phyloP scores from a whole-genome alignment of 768 basidiomycete genomes.

The Mycena polygramma region DNA sequence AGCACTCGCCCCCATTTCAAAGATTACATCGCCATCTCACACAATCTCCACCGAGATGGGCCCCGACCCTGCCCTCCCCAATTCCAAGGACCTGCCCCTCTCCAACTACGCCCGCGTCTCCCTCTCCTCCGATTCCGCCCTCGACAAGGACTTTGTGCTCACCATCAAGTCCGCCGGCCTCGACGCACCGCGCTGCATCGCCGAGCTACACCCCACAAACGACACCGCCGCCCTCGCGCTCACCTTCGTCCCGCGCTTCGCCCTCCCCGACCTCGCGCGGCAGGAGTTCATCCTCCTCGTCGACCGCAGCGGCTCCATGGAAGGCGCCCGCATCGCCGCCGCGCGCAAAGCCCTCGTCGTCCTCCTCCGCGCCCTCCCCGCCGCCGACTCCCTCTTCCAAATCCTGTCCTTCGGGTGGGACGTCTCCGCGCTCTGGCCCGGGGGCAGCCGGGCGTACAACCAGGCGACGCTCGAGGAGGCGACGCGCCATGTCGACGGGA shows the following conservation, averaged over 20 bases:
- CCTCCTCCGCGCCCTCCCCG: constrained; percentile 55
- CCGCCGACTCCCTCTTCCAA: constrained; percentile 22
- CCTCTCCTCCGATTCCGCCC: constrained; percentile 27
- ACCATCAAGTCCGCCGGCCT: constrained; percentile 43
- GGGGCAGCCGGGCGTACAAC: constrained; percentile 40
- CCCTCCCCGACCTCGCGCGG: constrained; percentile 41
- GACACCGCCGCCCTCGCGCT: constrained; percentile 52
- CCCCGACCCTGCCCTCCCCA: constrained; percentile 33
- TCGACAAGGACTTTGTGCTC: constrained; percentile 63
- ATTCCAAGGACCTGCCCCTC: constrained; percentile 22
- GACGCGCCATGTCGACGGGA: constrained; percentile 40
- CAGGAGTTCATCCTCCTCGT: constrained; percentile 28
- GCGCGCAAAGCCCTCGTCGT: constrained; percentile 54
- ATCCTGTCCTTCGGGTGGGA: constrained; percentile 54
- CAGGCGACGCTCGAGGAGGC: constrained; percentile 44
- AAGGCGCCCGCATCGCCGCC: constrained; percentile 43
- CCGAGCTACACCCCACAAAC: constrained; percentile 17
- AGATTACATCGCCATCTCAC: constrained; percentile 30
- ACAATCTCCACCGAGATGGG: constrained; percentile 34
- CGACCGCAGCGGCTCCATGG: constrained; percentile 52
- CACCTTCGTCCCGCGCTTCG: constrained; percentile 58
- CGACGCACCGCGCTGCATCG: constrained; percentile 28
- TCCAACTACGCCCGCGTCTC: constrained; percentile 30
- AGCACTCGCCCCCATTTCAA: constrained; percentile 24
- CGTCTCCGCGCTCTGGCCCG: constrained; percentile 54